phyloP scores from a whole-genome alignment of 2,329 filamentous ascomycete species.

The Arthrobotrys pseudoclavata region DNA sequence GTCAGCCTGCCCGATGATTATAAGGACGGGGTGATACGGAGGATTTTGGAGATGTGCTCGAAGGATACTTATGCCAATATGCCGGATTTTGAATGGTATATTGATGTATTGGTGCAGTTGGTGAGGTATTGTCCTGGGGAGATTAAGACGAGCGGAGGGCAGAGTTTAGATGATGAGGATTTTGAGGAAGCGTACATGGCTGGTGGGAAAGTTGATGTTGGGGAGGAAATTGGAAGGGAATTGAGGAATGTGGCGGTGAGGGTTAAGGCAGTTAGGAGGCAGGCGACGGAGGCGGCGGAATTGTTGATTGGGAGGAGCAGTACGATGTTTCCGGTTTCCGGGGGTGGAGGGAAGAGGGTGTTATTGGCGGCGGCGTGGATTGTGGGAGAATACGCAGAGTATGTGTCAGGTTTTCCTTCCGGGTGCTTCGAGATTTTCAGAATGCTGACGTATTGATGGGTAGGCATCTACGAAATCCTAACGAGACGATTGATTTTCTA shows the following conservation, averaged over 20 bases:
- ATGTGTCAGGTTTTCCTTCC: slow-evolving; percentile 14
- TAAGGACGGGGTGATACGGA: slow-evolving; percentile 81
- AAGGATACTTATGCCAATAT: slow-evolving; percentile 88
- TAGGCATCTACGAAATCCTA: slow-evolving; percentile 73
- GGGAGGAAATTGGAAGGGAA: slow-evolving; percentile 83
- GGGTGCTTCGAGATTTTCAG: neutral
- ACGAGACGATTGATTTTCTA: slow-evolving; percentile 79
- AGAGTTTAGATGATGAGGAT: slow-evolving; percentile 46
- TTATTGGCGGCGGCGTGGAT: slow-evolving; percentile 86
- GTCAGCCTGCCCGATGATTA: slow-evolving; percentile 87
- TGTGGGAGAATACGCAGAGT: slow-evolving; percentile 83
- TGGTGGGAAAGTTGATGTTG: slow-evolving; percentile 68
- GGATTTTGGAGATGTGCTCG: slow-evolving; percentile 90
- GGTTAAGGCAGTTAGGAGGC: slow-evolving; percentile 83
- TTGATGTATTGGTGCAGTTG: slow-evolving; percentile 87
- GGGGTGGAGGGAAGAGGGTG: slow-evolving; percentile 73
- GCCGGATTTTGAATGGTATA: slow-evolving; percentile 96
- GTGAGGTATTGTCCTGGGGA: slow-evolving; percentile 76
- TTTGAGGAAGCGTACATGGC: slow-evolving; percentile 54
- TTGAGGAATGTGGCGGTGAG: slow-evolving; percentile 91
- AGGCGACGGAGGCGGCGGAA: slow-evolving; percentile 87
- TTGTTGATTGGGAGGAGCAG: slow-evolving; percentile 74
- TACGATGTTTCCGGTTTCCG: slow-evolving; percentile 69
- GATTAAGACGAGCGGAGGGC: slow-evolving; percentile 37
- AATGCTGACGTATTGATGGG: slow-evolving; percentile 9